These are phyloP conservation scores for Mortierella polycephala DNA, from an alignment of 371 early-diverging fungal species.

Conservation along the genomic window DNA sequence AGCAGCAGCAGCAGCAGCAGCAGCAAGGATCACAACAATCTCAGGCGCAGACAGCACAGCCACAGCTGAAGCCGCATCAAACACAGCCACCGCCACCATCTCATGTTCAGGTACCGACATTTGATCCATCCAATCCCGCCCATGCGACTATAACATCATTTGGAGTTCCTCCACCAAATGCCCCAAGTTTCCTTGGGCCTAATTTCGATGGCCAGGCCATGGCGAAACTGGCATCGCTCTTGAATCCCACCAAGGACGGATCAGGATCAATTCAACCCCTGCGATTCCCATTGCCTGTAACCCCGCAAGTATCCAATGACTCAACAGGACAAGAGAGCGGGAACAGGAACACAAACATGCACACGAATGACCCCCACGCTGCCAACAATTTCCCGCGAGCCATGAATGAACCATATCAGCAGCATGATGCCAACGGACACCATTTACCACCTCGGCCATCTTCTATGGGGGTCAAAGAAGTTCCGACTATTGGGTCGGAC, in stretches of 20 bases:
- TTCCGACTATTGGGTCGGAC: slow-evolving; percentile 35
- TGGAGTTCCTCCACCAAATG: background rate
- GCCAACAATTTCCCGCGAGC: too few relatives aligned
- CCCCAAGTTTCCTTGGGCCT: background rate
- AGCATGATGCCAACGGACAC: slow-evolving; percentile 10
- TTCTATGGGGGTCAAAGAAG: slow-evolving; percentile 28
- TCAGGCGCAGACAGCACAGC: slow-evolving; percentile 10
- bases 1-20: slow-evolving; percentile 17
- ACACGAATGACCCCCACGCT: too few relatives aligned
- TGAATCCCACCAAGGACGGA: slow-evolving; percentile 20
- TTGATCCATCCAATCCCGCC: background rate
- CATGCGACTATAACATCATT: too few relatives aligned
- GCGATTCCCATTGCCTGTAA: background rate
- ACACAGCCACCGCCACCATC: slow-evolving; percentile 26
- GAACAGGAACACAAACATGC: background rate
- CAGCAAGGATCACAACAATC: background rate
- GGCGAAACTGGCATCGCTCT: slow-evolving; percentile 29
- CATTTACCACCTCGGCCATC: background rate
- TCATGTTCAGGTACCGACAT: background rate
- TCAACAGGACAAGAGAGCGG: background rate
- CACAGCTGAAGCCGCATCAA: slow-evolving; percentile 4
- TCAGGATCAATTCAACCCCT: slow-evolving; percentile 6
- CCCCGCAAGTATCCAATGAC: background rate
- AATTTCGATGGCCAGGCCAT: slow-evolving; percentile 21
- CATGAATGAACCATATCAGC: background rate